These are phyloP conservation scores for Capronia americana DNA, from an alignment of 2,329 filamentous ascomycete genomes.

Conservation along the genomic window DNA sequence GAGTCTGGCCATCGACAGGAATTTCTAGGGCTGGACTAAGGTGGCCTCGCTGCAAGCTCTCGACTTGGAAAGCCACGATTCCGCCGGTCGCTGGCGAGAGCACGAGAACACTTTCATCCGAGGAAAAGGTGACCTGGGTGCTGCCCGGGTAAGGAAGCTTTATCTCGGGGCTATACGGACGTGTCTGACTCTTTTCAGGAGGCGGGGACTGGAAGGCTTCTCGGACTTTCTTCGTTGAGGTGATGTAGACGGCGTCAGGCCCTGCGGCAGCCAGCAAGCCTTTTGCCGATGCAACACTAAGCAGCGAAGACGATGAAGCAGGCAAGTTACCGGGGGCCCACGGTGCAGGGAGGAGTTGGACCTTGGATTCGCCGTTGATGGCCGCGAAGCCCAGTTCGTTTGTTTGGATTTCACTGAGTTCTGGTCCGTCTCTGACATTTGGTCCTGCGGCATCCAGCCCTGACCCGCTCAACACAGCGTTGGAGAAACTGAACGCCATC, in stretches of 20 bases:
- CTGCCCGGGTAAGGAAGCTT: slow-evolving; percentile 76
- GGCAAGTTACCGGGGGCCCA: slow-evolving; percentile 77
- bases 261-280: slow-evolving; percentile 87
- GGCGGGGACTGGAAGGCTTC: slow-evolving; percentile 66
- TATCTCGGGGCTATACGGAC: slow-evolving; percentile 74
- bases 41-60: slow-evolving; percentile 69
- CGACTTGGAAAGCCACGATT: slow-evolving; percentile 80
- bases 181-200: slow-evolving; percentile 52
- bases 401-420: slow-evolving; percentile 79
- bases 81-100: slow-evolving; percentile 82
- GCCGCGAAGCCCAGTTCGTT: slow-evolving; percentile 86
- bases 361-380: slow-evolving; percentile 70
- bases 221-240: slow-evolving; percentile 77
- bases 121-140: slow-evolving; percentile 87
- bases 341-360: slow-evolving; percentile 76
- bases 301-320: slow-evolving; percentile 76
- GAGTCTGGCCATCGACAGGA: slow-evolving; percentile 72
- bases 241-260: slow-evolving; percentile 77
- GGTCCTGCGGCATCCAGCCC: slow-evolving; percentile 47
- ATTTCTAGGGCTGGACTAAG: slow-evolving; percentile 76
- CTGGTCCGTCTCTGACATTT: slow-evolving; percentile 61
- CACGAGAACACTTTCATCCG: slow-evolving; percentile 84
- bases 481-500: slow-evolving; percentile 71
- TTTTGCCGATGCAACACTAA: slow-evolving; percentile 79
- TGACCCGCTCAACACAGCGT: slow-evolving; percentile 53